A percentile compares a stretch with the other conserved stretches of the same genome.
phyloP scores from a whole-genome alignment of 805 yeast species.

The Torulaspora delbrueckii region DNA sequence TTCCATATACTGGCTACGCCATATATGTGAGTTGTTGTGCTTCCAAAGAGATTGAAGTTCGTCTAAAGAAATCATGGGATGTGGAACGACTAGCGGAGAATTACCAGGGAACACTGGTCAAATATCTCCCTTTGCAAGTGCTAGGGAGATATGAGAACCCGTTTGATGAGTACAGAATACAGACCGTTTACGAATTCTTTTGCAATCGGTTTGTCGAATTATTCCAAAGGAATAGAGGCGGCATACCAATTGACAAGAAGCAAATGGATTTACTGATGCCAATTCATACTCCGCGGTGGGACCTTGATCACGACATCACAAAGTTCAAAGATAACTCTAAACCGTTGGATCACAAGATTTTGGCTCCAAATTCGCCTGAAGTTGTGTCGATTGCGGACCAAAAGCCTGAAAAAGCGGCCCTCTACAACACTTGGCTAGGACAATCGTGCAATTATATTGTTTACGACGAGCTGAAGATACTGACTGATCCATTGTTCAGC shows the following conservation, averaged over 20 bases:
- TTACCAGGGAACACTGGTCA: constrained; percentile 26
- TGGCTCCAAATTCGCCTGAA: constrained; percentile 15
- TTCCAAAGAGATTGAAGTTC: constrained; percentile 45
- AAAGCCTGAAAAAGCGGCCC: constrained; percentile 9
- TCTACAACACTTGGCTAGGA: constrained; percentile 78
- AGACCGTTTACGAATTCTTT: constrained; percentile 81
- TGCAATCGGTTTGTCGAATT: constrained; percentile 67
- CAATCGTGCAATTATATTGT: constrained; percentile 81
- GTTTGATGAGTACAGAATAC: constrained; percentile 82
- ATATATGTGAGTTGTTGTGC: constrained; percentile 55
- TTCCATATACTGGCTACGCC: constrained; percentile 61
- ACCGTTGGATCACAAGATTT: constrained; percentile 13
- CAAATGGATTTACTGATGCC: constrained; percentile 58
- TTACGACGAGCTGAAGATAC: constrained; percentile 61
- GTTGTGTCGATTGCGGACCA: constrained; percentile 15
- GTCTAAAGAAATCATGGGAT: constrained; percentile 32
- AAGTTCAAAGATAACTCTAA: constrained; percentile 9
- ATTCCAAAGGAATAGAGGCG: constrained; percentile 58
- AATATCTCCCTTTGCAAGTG: constrained; percentile 47
- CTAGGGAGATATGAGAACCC: constrained; percentile 87
- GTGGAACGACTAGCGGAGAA: constrained; percentile 18
- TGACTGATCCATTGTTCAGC: constrained; percentile 81
- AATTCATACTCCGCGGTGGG: constrained; percentile 50
- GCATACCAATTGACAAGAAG: constrained; percentile 45
- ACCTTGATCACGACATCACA: constrained; percentile 8